Evolutionary conservation across 2,329 filamentous ascomycete genomes (phyloP), one percentile per base, ranked within the genome.

Genomic region (Helminthosporium solani): DNA sequence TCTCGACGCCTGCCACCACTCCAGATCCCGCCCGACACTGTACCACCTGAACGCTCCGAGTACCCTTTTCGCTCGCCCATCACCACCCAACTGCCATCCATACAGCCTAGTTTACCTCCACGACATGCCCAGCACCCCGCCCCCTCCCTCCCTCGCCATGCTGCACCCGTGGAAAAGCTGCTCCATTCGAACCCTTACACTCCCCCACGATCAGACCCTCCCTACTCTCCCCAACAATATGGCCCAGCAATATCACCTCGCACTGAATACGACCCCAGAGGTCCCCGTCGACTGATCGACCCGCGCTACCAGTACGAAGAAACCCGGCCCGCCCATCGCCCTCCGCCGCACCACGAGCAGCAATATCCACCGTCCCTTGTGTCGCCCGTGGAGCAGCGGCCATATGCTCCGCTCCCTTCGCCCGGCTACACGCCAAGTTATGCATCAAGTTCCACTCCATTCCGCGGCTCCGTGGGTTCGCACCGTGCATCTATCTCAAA

Each of bases 401-500:
- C 58, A 18, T 69, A 68, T 44, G 58, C 63, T 33, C 61, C 66
- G 41, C 56, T 69, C 23, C 64, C 64, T n/a, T 71, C 68, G 39
- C 68, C 69, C 41, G 65, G 60, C 53, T 70, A 71, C 53, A 68
- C 68, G 40, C 63, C 70, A 31, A 70, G 63, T 55, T 71, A 71
- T 54, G 58, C 64, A 19, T 66, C 66, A 30, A 71, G 65, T 54
- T 66, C 58, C 45, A 67, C 63, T 47, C 58, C 65, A 54, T 70
- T 66, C 60, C 67, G 68, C 30, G 61, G 62, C 37, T 71, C 67
- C 35, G 60, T 70, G 33, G 63, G 64, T 42, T 70, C 67, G n/a
- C 64, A 70, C 45, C 67, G 64, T 46, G 61, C 62, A 23, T 69
- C 68, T 21, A 58, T 64, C 39, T 58, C 56, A 40, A 59, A 62